Base-by-base conservation (phyloP, 345 rosid genomes). In the Gossypium turneri region DNA sequence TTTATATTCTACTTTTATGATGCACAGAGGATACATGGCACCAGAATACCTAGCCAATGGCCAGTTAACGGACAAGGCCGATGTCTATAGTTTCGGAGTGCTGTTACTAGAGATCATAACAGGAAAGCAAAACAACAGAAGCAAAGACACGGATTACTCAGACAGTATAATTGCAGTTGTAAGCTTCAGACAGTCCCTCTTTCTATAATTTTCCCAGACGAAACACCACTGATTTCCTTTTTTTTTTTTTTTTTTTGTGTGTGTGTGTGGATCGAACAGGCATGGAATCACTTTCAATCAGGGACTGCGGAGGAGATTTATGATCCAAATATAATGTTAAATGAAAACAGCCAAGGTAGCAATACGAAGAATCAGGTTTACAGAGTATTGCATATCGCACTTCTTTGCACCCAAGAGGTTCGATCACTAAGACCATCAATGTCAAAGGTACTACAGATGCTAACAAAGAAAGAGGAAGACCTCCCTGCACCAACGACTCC, bases 1-100 rank as follows among this genome's bases (percentile, higher is more conserved):
- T 27, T 56, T 25, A 56, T 56, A 24, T 56, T 65, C 70, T 65
- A 38, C 24, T 70, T 51, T 19, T 9, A 70, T 50, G 55, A 78
- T 82, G 50, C 75, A 17, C 79, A 92, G 98, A 41, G 98, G 98
- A n/a, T 91, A 94, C 77, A 92, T 94, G 97, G 97, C 98, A 74
- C 98, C 97, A 0, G 97, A 94, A 80, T 94, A 91, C 84, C 85
- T 92, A 12, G 94, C 93, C 34, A 90, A 94, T 73, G 99, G 99
- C 67, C 98, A 90, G 80, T 80, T 95, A 74, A 91, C 99, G n/a
- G 99, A 95, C 75, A 95, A 93, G 77, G 98, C 79, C 50, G 99
- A 95, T 74, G 91, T 92, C 50, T 92, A 94, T 79, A 90, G 97
- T 79, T 94, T 87, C n/a, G 98, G 97, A 3, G 97, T 94, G 63